Conservation (phyloP, 2,329 filamentous ascomycete genomes). For the Trichophyton benhamiae region DNA sequence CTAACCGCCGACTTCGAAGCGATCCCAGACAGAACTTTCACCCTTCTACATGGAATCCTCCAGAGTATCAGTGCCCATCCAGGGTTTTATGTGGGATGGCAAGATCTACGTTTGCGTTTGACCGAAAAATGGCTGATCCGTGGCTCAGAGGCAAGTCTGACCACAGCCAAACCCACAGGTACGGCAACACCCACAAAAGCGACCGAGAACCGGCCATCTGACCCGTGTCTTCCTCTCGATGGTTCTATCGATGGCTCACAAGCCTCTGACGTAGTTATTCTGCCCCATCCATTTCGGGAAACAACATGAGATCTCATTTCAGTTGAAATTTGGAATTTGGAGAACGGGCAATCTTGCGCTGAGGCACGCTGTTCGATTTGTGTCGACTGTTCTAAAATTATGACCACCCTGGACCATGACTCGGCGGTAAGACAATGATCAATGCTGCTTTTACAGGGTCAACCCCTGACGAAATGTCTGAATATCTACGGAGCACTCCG, state of each 20-base stretch:
- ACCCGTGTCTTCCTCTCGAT: background rate
- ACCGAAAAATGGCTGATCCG: background rate
- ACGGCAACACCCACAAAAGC: background rate
- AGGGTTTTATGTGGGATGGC: background rate
- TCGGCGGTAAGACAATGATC: background rate
- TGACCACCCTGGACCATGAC: background rate
- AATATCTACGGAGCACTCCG: background rate
- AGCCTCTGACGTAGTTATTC: background rate
- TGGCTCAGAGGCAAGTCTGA: background rate
- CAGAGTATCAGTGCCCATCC: background rate
- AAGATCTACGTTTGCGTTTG: background rate
- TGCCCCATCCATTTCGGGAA: background rate
- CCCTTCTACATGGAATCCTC: background rate
- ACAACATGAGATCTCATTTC: background rate
- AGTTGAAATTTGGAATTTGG: background rate
- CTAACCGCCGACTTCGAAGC: background rate
- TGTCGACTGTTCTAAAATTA: background rate
- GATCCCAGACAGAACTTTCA: background rate
- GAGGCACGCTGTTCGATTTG: background rate
- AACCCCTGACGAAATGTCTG: background rate
- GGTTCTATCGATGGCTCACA: background rate
- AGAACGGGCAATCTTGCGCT: background rate
- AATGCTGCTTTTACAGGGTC: background rate
- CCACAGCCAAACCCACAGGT: background rate
- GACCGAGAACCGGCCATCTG: background rate